Conservation (phyloP, 2,329 filamentous ascomycete genomes). For the Penicillium hesseltinei region DNA sequence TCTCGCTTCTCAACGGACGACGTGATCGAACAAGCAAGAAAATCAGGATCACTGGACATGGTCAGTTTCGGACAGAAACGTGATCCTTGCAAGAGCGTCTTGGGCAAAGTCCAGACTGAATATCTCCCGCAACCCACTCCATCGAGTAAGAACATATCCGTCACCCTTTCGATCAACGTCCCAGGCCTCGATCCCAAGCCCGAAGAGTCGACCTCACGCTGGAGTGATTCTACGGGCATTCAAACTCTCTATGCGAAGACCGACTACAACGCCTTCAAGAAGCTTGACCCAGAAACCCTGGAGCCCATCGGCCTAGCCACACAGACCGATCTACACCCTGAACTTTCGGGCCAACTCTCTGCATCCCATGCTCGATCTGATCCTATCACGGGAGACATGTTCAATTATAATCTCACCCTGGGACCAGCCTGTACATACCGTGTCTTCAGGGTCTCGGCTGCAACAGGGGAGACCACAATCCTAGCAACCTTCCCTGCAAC, state of each 20-base stretch:
- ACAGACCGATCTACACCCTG: conserved; percentile 64
- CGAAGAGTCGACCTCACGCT: conserved; percentile 23
- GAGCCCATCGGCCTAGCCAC: conserved; percentile 66
- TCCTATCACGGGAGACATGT: conserved; percentile 69
- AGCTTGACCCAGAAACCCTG: conserved; percentile 67
- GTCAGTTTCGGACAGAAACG: conserved; percentile 68
- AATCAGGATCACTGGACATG: conserved; percentile 55
- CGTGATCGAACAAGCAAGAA: conserved; percentile 59
- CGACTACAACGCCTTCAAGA: conserved; percentile 58
- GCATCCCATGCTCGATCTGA: conserved; percentile 72
- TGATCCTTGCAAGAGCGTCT: conserved; percentile 72
- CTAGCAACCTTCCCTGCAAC: conserved; percentile 62
- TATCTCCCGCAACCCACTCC: conserved; percentile 48
- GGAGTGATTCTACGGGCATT: conserved; percentile 36
- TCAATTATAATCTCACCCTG: conserved; percentile 76
- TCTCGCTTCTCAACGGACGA: conserved; percentile 67
- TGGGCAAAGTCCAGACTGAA: conserved; percentile 58
- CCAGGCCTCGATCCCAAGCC: conserved; percentile 51
- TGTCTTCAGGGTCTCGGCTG: conserved; percentile 63
- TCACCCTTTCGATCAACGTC: conserved; percentile 64
- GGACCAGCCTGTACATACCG: conserved; percentile 61
- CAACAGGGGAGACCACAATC: conserved; percentile 65
- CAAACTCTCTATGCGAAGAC: conserved; percentile 59
- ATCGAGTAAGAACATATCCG: conserved; percentile 63
- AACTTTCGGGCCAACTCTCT: conserved; percentile 64